Conservation (phyloP, 2,329 filamentous ascomycete species). For the Fusarium floridanum region DNA sequence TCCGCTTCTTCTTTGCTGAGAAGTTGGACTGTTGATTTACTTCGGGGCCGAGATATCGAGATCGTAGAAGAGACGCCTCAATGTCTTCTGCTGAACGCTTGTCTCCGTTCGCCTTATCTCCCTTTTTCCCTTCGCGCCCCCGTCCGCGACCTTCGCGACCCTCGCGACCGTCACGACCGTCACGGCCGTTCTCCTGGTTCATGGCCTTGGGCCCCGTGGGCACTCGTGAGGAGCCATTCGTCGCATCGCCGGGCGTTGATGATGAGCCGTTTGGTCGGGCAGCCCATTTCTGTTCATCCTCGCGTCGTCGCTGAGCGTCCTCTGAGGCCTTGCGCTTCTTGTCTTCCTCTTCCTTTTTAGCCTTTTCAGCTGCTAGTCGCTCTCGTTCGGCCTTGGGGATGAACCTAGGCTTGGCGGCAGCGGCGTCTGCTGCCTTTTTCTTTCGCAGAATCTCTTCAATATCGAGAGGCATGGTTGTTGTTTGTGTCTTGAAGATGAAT, state of each 20-base stretch:
- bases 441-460: constrained; percentile 88
- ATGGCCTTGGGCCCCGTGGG: constrained; percentile 82
- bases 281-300: constrained; percentile 66
- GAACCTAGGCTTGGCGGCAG: constrained; percentile 89
- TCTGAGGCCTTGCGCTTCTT: constrained; percentile 63
- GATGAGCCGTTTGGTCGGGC: constrained; percentile 46
- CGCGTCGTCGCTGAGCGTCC: constrained; percentile 78
- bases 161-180: too few relatives aligned
- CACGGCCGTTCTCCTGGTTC: constrained; percentile 61
- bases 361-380: constrained; percentile 82
- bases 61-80: constrained; percentile 80
- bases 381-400: constrained; percentile 87
- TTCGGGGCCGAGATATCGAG: constrained; percentile 92
- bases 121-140: constrained; percentile 51
- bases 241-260: constrained; percentile 42
- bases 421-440: constrained; percentile 88
- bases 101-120: constrained; percentile 50
- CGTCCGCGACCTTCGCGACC: constrained; percentile 47
- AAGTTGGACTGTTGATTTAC: constrained; percentile 86
- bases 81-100: constrained; percentile 69
- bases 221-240: constrained; percentile 52
- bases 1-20: constrained; percentile 95
- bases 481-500: not conserved
- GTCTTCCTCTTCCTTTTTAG: constrained; percentile 75
- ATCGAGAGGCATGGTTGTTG: constrained; percentile 66